A percentile compares a stretch with the other conserved stretches of the same genome.
Conservation (phyloP, 768 basidiomycete genomes). For the Lyophyllum atratum region DNA sequence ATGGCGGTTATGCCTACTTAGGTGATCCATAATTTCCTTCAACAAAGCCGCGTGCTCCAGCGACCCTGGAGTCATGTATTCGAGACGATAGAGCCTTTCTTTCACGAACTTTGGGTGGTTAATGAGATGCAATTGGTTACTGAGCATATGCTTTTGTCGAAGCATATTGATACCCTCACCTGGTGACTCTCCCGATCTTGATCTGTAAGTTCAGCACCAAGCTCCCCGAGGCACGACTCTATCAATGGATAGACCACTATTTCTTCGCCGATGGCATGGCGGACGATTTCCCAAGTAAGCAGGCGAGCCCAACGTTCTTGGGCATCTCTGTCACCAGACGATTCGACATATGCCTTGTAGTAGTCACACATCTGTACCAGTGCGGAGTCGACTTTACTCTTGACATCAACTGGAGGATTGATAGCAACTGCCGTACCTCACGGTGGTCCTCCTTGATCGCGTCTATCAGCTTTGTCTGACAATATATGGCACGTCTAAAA, state of each 20-base stretch:
- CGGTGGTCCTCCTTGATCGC: neutral
- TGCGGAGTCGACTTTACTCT: neutral
- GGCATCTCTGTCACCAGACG: slow-evolving; percentile 42
- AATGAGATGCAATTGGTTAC: neutral
- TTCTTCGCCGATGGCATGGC: slow-evolving; percentile 64
- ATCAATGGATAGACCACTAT: slow-evolving; percentile 65
- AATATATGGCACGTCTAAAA: neutral
- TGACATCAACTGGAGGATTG: neutral
- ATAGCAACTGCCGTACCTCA: neutral
- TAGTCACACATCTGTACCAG: slow-evolving; percentile 58
- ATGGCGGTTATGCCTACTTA: slow-evolving; percentile 55
- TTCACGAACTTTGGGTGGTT: slow-evolving; percentile 11
- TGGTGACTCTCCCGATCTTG: slow-evolving; percentile 58
- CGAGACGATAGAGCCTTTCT: slow-evolving; percentile 33
- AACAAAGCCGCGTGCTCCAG: slow-evolving; percentile 43
- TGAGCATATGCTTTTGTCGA: neutral
- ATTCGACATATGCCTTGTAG: slow-evolving; percentile 47
- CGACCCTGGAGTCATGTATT: slow-evolving; percentile 43
- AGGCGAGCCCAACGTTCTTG: slow-evolving; percentile 57
- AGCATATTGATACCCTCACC: slow-evolving; percentile 25
- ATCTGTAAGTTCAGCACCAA: slow-evolving; percentile 53
- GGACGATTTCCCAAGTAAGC: slow-evolving; percentile 61
- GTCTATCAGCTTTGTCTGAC: neutral
- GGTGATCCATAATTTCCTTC: slow-evolving; percentile 44
- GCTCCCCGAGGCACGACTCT: slow-evolving; percentile 53